Conservation (phyloP, 805 yeast species). For the Candida arabinofermentans region DNA sequence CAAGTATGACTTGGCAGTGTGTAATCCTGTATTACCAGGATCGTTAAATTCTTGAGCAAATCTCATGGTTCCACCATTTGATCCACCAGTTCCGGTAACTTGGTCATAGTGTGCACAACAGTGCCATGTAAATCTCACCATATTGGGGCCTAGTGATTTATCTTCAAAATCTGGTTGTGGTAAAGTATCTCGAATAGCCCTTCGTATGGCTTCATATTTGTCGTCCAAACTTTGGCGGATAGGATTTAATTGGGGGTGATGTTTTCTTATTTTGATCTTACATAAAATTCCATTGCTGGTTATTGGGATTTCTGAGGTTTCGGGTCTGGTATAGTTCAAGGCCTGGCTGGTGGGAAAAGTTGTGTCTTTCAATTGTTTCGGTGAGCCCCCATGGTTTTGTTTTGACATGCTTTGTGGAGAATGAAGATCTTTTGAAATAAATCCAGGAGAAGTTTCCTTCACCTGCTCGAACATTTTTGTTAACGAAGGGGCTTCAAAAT, state of each 20-base stretch:
- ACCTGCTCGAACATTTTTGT: slow-evolving; percentile 11
- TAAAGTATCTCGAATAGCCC: slow-evolving; percentile 33
- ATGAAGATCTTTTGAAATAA: no score
- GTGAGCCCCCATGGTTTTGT: no score
- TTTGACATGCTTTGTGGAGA: no score
- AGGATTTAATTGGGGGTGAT: not conserved
- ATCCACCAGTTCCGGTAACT: slow-evolving; percentile 52
- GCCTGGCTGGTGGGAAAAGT: not conserved
- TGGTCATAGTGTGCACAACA: slow-evolving; percentile 77
- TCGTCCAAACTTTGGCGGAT: slow-evolving; percentile 19
- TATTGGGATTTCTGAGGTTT: slow-evolving; percentile 9
- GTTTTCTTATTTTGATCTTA: slow-evolving; percentile 27
- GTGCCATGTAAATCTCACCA: slow-evolving; percentile 85
- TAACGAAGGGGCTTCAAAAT: slow-evolving; percentile 8
- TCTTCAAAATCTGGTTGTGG: slow-evolving; percentile 50
- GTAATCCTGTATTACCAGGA: slow-evolving; percentile 61
- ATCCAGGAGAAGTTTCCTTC: no score
- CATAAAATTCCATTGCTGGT: slow-evolving; percentile 8
- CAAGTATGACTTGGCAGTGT: slow-evolving; percentile 51
- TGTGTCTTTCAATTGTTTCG: not conserved
- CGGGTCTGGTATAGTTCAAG: not conserved
- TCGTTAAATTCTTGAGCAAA: slow-evolving; percentile 51
- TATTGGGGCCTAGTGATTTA: slow-evolving; percentile 70
- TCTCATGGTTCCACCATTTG: slow-evolving; percentile 68
- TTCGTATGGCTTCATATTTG: slow-evolving; percentile 32